Evolutionary conservation across 2,329 filamentous ascomycete genomes (phyloP).

Genomic region (Pyrenophora teres): DNA sequence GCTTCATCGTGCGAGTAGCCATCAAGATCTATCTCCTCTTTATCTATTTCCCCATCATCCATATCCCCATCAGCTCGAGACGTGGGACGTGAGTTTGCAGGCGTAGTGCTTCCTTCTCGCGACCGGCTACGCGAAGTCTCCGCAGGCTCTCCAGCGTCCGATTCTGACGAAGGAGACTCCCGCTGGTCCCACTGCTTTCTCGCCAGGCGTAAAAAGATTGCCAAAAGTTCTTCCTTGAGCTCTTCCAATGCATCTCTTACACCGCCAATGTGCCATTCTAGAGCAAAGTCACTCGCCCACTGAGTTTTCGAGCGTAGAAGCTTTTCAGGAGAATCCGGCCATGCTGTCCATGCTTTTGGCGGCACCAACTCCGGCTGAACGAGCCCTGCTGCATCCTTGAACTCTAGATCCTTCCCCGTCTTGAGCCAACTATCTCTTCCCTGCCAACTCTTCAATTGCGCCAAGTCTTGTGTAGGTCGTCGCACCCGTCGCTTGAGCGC

Average conservation of each 20-base stretch:
- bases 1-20: constrained; percentile 1
- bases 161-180: constrained; percentile 40
- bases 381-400: constrained; percentile 32
- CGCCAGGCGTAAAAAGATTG: constrained; percentile 67
- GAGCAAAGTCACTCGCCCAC: constrained; percentile 50
- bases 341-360: constrained; percentile 75
- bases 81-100: constrained; percentile 2
- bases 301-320: constrained; percentile 61
- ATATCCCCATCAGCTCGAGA: constrained; percentile 12
- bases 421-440: constrained; percentile 50
- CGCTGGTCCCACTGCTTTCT: constrained; percentile 63
- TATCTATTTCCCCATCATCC: constrained; percentile 7
- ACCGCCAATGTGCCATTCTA: constrained; percentile 58
- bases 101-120: constrained; percentile 16
- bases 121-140: constrained; percentile 13
- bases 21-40: not conserved
- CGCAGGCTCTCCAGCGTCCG: constrained; percentile 5
- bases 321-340: constrained; percentile 70
- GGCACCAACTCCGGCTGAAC: constrained; percentile 49
- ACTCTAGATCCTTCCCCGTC: constrained; percentile 33
- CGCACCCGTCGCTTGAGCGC: constrained; percentile 63
- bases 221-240: constrained; percentile 72
- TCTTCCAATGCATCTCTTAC: constrained; percentile 60
- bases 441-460: constrained; percentile 40
- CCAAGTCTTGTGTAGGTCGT: constrained; percentile 19